Evolutionary conservation across 352 stramenopile species (phyloP).

Genomic region (Bremia lactucae): DNA sequence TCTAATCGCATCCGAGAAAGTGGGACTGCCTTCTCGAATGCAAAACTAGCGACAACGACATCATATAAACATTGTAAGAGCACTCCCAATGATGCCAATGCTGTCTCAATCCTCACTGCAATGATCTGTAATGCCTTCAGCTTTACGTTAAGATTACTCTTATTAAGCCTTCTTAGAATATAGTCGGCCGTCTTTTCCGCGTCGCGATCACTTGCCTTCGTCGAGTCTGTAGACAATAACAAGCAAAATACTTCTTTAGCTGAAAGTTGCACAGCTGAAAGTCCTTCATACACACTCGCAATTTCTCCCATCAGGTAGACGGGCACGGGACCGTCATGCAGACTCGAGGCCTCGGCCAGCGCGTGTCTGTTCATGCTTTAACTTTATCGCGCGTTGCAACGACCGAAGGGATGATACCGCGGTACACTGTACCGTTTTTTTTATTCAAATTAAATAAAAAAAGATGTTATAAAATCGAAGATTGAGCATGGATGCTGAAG

Average conservation of each 20-base stretch:
- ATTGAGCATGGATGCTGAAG: conserved; percentile 6
- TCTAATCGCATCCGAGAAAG: conserved; percentile 46
- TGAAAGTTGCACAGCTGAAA: too few relatives aligned
- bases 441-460: background rate
- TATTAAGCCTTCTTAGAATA: conserved; percentile 57
- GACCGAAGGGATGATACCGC: conserved; percentile 1
- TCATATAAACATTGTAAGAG: background rate
- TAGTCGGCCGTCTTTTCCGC: conserved; percentile 76
- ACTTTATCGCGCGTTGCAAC: background rate
- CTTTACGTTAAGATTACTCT: conserved; percentile 80
- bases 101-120: conserved; percentile 26
- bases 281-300: too few relatives aligned
- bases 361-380: conserved; percentile 66
- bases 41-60: conserved; percentile 43
- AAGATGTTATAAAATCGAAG: background rate
- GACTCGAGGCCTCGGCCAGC: conserved; percentile 70
- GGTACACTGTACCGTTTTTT: conserved; percentile 8
- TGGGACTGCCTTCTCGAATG: conserved; percentile 51
- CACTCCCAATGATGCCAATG: background rate
- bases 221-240: conserved; percentile 26
- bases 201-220: conserved; percentile 49
- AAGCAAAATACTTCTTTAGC: too few relatives aligned
- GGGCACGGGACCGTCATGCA: conserved; percentile 72
- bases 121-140: conserved; percentile 82
- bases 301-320: conserved; percentile 84